Base-by-base conservation (phyloP, 2,329 filamentous ascomycete genomes). In the Macrophomina pseudophaseolina region DNA sequence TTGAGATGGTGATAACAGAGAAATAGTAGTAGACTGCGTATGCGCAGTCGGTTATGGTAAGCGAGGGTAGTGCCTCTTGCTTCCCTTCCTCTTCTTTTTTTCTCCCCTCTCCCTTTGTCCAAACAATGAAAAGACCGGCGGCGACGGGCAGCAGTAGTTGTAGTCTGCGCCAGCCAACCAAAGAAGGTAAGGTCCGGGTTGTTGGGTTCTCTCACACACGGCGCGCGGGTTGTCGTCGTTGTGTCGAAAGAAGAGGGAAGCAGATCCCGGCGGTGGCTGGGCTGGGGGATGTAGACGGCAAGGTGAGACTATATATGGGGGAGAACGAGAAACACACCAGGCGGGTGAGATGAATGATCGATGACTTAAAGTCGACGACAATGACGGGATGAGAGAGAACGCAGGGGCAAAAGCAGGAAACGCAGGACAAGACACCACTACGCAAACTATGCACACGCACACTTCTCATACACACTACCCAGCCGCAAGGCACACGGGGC, bases 221-320 rank as follows among this genome's bases (percentile, higher is more conserved):
- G 28, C 18, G 42, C 23, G 11, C 28, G 30, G 7, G 28, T 53
- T 16, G 49, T 33, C 35, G 23, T 38, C 33, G 30, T 52, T 18
- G n/a, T 28, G 23, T 28, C n/a, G 16, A 49, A 49, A 28, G 8
- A 38, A 40, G 52, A 23, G 32, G 52, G 52, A 38, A 30, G 33
- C 32, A n/a, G 33, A 54, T 35, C 51, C 51, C 32, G 28, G 33
- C n/a, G 33, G 32, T 18, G 52, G 16, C 32, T 14, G 32, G 23
- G 23, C 23, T 23, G 23, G 23, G 23, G 23, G 23, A 23, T 23
- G 23, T 23, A 23, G 23, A 38, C 11, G 52, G n/a, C n/a, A 33
- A 53, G 49, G 33, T 54, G n/a, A 54, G 52, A 54, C 33, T 54
- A 23, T 54, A 38, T 54, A 54, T 23, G 9, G 33, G 32, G 33